phyloP scores from a whole-genome alignment of 2,329 filamentous ascomycete species.

The Penicillium sp. region DNA sequence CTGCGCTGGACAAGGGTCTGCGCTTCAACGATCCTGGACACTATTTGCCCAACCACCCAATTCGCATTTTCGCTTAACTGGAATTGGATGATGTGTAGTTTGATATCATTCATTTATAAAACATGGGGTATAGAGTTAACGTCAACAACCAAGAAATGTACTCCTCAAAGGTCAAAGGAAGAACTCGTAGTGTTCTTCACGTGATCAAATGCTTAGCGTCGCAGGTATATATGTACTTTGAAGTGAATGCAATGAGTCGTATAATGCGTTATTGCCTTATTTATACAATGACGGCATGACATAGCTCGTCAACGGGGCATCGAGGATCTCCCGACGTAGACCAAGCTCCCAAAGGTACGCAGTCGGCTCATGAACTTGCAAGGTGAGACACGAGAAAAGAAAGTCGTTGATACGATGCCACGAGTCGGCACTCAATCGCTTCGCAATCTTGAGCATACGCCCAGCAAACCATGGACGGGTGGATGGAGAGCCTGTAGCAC shows the following conservation, averaged over 20 bases:
- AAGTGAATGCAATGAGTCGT: too few relatives aligned
- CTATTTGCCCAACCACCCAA: slow-evolving; percentile 6
- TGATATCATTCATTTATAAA: not conserved
- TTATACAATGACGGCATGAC: slow-evolving; percentile 26
- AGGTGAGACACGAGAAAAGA: slow-evolving; percentile 38
- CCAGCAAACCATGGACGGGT: slow-evolving; percentile 43
- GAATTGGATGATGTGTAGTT: not conserved
- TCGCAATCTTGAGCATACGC: slow-evolving; percentile 44
- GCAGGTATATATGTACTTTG: not conserved
- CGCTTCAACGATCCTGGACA: not conserved
- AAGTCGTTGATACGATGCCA: slow-evolving; percentile 41
- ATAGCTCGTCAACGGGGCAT: slow-evolving; percentile 40
- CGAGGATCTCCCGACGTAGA: slow-evolving; percentile 39
- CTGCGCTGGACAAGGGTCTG: not conserved
- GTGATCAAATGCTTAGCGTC: not conserved
- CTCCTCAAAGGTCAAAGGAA: not conserved
- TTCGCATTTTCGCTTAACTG: slow-evolving; percentile 10
- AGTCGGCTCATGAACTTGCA: slow-evolving; percentile 26
- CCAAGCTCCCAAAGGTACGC: slow-evolving; percentile 34
- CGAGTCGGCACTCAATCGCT: slow-evolving; percentile 34
- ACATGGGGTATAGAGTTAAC: not conserved
- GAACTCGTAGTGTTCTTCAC: not conserved
- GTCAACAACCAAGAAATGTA: not conserved
- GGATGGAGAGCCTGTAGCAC: slow-evolving; percentile 26
- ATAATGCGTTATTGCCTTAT: not conserved